Evolutionary conservation across 139 green algal genomes (phyloP).

Genomic region (Chlorella sp.): DNA sequence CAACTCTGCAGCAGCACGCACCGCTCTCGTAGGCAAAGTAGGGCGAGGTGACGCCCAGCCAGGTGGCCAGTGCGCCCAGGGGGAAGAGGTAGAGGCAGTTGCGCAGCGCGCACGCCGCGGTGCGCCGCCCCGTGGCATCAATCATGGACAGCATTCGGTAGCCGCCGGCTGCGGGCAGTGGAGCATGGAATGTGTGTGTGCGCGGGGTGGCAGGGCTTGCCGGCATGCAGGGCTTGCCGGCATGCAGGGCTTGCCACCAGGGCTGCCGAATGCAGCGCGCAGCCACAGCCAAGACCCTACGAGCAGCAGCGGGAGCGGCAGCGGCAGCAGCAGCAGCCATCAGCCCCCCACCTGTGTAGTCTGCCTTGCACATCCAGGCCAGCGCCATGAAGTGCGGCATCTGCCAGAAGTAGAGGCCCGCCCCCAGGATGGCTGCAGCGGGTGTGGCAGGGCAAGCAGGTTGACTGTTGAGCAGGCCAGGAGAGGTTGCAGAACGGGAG

Average conservation of each 20-base stretch:
- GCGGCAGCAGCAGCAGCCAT: too few relatives aligned
- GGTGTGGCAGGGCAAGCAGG: neutral
- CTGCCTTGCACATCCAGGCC: conserved; percentile 92
- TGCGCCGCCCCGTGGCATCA: conserved; percentile 86
- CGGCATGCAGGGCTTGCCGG: too few relatives aligned
- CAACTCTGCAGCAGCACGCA: neutral
- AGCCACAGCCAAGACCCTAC: too few relatives aligned
- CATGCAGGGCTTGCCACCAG: too few relatives aligned
- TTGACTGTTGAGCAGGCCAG: neutral
- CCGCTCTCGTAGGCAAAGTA: conserved; percentile 85
- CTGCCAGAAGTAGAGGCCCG: conserved; percentile 96
- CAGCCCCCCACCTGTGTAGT: conserved; percentile 63
- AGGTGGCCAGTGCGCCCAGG: conserved; percentile 73
- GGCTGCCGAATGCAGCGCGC: too few relatives aligned
- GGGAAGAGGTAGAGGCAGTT: conserved; percentile 93
- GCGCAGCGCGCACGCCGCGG: conserved; percentile 84
- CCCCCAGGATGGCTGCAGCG: conserved; percentile 72
- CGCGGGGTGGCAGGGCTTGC: too few relatives aligned
- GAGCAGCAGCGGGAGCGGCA: too few relatives aligned
- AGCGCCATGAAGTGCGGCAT: conserved; percentile 99
- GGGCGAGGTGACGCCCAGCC: conserved; percentile 72
- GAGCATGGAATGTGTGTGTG: too few relatives aligned
- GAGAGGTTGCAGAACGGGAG: neutral
- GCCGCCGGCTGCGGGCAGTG: conserved; percentile 71
- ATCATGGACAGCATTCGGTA: conserved; percentile 92